These are phyloP conservation scores for Candida sanyaensis DNA, from an alignment of 1,139 yeast genomes.

Conservation along the genomic window DNA sequence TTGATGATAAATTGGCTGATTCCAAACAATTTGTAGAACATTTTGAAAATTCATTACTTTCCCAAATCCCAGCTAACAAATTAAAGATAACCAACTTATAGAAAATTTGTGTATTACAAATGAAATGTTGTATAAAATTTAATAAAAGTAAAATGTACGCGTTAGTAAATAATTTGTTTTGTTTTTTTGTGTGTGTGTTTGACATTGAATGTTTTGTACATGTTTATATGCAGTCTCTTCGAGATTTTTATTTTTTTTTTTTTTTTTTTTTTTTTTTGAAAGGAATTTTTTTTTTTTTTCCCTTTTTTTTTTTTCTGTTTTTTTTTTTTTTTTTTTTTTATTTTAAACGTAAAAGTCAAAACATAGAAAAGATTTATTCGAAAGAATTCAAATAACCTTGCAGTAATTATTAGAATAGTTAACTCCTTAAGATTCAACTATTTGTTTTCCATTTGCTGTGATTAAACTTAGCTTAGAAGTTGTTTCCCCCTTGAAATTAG, in stretches of 20 bases:
- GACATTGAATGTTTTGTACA: not conserved
- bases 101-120: not conserved
- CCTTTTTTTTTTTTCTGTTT: not conserved
- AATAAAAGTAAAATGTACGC: too few species aligned
- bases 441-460: too few species aligned
- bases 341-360: too few species aligned
- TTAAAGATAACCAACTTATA: conserved; percentile 13
- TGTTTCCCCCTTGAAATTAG: too few species aligned
- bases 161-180: too few species aligned
- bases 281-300: conserved; percentile 2
- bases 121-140: too few species aligned
- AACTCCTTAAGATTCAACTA: too few species aligned
- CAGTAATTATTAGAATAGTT: too few species aligned
- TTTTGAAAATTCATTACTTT: conserved; percentile 34
- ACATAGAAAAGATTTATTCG: too few species aligned
- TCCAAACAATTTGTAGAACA: conserved; percentile 35
- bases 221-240: conserved; percentile 2
- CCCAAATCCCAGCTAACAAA: conserved; percentile 31
- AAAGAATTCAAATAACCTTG: too few species aligned
- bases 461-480: too few species aligned
- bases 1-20: conserved; percentile 34
- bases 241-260: conserved; percentile 4
- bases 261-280: conserved; percentile 4
- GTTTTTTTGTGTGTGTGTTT: not conserved
- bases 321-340: not conserved